A percentile compares a stretch with the other conserved stretches of the same genome.
phyloP scores from a whole-genome alignment of 2,329 filamentous ascomycete species.

The Hyphodiscus sp. region DNA sequence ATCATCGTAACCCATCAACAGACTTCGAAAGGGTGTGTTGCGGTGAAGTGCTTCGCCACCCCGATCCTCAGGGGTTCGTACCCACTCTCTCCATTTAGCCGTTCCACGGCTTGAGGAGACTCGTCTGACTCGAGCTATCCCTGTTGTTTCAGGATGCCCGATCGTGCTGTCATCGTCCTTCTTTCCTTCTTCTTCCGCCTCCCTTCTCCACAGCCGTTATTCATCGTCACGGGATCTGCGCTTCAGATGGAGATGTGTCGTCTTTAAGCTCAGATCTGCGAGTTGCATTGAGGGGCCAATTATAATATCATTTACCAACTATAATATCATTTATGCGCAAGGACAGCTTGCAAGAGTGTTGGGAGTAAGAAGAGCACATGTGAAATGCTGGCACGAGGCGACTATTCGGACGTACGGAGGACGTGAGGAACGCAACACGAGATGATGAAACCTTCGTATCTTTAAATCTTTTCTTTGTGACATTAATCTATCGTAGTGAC shows the following conservation, averaged over 20 bases:
- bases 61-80: neutral
- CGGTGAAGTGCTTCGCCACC: slow-evolving; percentile 3
- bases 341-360: neutral
- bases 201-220: neutral
- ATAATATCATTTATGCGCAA: neutral
- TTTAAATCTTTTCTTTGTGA: slow-evolving; percentile 1
- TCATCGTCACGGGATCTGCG: slow-evolving; percentile 1
- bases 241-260: slow-evolving; percentile 1
- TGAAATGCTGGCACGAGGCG: neutral
- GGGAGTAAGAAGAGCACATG: neutral
- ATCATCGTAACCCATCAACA: no score
- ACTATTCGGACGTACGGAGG: neutral
- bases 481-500: slow-evolving; percentile 18
- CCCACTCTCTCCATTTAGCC: neutral
- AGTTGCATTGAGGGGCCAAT: neutral
- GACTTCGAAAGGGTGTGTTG: no score
- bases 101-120: neutral
- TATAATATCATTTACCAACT: no score
- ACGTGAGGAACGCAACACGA: neutral
- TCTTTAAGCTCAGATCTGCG: slow-evolving; percentile 1
- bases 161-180: neutral
- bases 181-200: neutral
- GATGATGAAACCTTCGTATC: neutral
- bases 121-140: neutral
- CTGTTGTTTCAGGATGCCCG: slow-evolving; percentile 1